A percentile compares a stretch with the other conserved stretches of the same genome.
phyloP scores from a whole-genome alignment of 768 basidiomycete species.

The Auricularia heimuer region DNA sequence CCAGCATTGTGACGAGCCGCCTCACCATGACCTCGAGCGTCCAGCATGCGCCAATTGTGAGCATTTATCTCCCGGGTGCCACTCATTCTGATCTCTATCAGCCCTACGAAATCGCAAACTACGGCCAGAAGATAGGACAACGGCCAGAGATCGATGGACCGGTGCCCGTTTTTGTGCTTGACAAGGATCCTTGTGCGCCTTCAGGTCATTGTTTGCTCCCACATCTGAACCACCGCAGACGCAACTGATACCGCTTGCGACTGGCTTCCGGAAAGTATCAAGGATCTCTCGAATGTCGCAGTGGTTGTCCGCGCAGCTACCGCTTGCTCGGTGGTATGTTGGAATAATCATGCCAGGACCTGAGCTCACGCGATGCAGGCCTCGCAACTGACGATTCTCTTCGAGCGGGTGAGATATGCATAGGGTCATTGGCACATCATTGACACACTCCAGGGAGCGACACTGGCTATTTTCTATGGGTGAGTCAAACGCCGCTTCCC shows the following conservation, averaged over 20 bases:
- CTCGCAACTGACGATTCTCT: too few relatives aligned
- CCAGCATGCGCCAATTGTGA: background rate
- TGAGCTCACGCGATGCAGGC: background rate
- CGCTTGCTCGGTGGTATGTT: too few relatives aligned
- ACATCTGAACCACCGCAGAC: background rate
- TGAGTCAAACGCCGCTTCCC: background rate
- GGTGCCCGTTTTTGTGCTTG: background rate
- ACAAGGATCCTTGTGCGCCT: background rate
- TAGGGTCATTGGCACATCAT: too few relatives aligned
- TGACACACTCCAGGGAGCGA: too few relatives aligned
- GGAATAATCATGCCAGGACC: too few relatives aligned
- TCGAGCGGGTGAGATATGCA: too few relatives aligned
- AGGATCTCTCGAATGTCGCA: background rate
- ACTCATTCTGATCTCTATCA: background rate
- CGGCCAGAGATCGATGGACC: background rate
- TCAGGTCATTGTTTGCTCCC: background rate
- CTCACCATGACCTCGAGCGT: background rate
- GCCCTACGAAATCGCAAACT: background rate
- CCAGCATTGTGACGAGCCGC: background rate
- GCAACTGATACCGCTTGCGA: conserved; percentile 9
- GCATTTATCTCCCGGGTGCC: background rate
- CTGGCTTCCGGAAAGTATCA: background rate
- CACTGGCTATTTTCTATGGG: too few relatives aligned
- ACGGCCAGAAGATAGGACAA: background rate
- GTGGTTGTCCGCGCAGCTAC: background rate